Base-by-base conservation (phyloP, 768 basidiomycete species). In the Roridomyces roridus region DNA sequence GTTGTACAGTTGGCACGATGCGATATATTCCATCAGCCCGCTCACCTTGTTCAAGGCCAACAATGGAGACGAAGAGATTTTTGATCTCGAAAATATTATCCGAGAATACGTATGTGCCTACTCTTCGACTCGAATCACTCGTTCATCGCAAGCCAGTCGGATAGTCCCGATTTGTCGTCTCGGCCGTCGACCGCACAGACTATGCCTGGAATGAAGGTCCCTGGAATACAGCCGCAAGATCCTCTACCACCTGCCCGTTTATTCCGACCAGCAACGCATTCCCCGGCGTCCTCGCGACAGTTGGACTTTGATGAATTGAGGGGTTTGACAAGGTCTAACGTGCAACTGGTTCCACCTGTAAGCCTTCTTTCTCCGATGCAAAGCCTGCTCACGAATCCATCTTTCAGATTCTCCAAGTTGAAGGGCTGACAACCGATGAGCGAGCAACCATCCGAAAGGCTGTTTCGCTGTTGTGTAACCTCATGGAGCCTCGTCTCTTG, bases 401-500 rank as follows among this genome's bases (percentile, higher is more conserved):
- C 15, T 10, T 34, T 5, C 25, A 47, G 50, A 20, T 45, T 20
- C 29, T 29, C 24, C 26, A 36, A 17, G 20, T 34, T 17, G 20
- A 6, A 12, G 23, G 39, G 7, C 37, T 62, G 23, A 25, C 36
- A 9, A 17, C 51, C 2, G 25, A 15, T 12, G 54, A 66, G 26
- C 62, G 62, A 7, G 49, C 46, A 17, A 36, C 53, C 35, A 47
- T 66, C 6, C 52, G 59, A 23, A 44, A 59, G 23, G 65, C 65
- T 29, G 59, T 66, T 21, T 36, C 52, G 1, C 49, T 64, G 0
- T 42, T 66, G 15, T 66, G 65, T 51, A 41, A 57, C 31, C 11
- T 50, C 14, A 66, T 63, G 65, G 65, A 63, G 46, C 65, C 62
- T 5, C 65, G 65, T 15, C 57, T 66, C 2, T 35, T 63, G 23